Evolutionary conservation across 225 moss, liverwort and hornwort species (phyloP).

Genomic region (Bryoerythrophyllum caledonicum): DNA sequence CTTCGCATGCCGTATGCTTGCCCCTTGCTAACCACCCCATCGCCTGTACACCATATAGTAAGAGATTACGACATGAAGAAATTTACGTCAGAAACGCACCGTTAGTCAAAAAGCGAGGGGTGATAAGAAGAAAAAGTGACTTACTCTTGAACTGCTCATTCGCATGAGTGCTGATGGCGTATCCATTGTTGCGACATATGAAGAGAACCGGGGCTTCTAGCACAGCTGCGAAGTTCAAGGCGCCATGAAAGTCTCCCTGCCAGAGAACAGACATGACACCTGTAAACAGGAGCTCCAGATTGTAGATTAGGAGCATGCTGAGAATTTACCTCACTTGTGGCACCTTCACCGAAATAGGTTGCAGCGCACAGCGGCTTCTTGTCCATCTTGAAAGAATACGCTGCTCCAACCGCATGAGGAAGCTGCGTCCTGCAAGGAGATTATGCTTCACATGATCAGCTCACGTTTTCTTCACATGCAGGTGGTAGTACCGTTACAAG

Average conservation of each 20-base stretch:
- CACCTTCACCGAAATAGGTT: conserved; percentile 93
- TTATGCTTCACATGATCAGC: not conserved
- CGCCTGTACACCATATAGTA: conserved; percentile 50
- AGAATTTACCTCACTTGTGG: conserved; percentile 73
- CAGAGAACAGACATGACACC: conserved; percentile 14
- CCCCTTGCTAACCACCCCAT: conserved; percentile 90
- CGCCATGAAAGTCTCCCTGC: conserved; percentile 98
- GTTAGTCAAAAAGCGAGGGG: not conserved
- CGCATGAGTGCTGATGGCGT: conserved; percentile 93
- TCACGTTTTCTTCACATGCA: not conserved
- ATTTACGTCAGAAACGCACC: not conserved
- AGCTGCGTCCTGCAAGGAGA: conserved; percentile 83
- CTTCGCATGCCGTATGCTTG: conserved; percentile 86
- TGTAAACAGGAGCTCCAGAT: not conserved
- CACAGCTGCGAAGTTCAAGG: conserved; percentile 90
- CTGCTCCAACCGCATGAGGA: conserved; percentile 98
- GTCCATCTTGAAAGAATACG: conserved; percentile 88
- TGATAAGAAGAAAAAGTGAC: not conserved
- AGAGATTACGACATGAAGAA: conserved; percentile 2
- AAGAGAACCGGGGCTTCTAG: conserved; percentile 81
- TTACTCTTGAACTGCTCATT: conserved; percentile 90
- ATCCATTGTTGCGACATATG: conserved; percentile 96
- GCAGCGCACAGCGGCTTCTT: conserved; percentile 62
- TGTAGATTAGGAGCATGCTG: not conserved
- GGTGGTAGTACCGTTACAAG: not conserved